These are phyloP conservation scores for Mucor irregularis DNA, from an alignment of 371 early-diverging fungal species.

Conservation along the genomic window DNA sequence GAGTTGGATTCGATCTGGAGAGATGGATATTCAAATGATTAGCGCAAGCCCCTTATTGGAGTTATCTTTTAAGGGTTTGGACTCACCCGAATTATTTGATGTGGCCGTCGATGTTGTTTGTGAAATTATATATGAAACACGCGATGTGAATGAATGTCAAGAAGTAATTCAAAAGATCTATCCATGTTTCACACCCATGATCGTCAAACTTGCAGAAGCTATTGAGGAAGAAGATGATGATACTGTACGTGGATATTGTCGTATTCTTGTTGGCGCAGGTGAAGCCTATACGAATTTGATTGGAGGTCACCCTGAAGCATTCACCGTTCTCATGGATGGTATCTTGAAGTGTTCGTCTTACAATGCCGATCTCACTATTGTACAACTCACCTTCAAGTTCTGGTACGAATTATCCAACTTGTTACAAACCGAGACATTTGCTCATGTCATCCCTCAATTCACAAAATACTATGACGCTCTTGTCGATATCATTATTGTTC, in stretches of 20 bases:
- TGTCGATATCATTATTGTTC: constrained; percentile 80
- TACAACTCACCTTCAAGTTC: constrained; percentile 81
- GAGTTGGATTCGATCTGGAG: constrained; percentile 86
- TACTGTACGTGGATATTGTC: constrained; percentile 70
- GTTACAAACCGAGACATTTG: constrained; percentile 51
- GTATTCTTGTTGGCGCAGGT: constrained; percentile 85
- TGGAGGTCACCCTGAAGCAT: constrained; percentile 61
- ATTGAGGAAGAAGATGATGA: constrained; percentile 43
- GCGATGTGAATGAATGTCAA: constrained; percentile 58
- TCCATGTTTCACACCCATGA: constrained; percentile 55
- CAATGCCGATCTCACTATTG: constrained; percentile 70
- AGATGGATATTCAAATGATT: constrained; percentile 67
- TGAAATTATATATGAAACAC: constrained; percentile 77
- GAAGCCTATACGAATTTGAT: constrained; percentile 82
- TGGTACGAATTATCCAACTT: constrained; percentile 82
- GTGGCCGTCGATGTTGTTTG: constrained; percentile 82
- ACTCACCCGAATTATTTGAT: constrained; percentile 75
- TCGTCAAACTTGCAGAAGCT: constrained; percentile 47
- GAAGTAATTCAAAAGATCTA: constrained; percentile 66
- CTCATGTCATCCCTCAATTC: constrained; percentile 51
- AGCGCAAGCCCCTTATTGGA: constrained; percentile 69
- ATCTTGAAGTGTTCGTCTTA: constrained; percentile 71
- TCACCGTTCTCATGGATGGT: constrained; percentile 71
- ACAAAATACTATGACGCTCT: constrained; percentile 67
- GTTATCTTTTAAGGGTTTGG: constrained; percentile 75